A percentile compares a stretch with the other conserved stretches of the same genome.
Evolutionary conservation across 805 yeast genomes (phyloP).

Genomic region (Jamesozyma gamospora): DNA sequence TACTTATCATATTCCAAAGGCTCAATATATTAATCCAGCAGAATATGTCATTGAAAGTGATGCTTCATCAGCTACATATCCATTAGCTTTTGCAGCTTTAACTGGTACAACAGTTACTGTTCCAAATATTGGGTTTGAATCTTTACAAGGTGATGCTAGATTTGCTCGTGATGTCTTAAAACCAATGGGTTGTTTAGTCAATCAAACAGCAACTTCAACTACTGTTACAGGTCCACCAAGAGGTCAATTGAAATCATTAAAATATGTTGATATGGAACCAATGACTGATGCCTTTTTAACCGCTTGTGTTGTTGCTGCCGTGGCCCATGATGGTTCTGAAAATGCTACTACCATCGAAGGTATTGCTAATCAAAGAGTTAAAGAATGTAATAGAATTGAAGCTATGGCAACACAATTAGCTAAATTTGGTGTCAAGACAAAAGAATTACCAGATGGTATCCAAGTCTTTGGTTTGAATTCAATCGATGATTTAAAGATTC

Average conservation of each 20-base stretch:
- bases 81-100: conserved; percentile 93
- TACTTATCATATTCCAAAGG: conserved; percentile 87
- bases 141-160: conserved; percentile 94
- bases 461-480: conserved; percentile 63
- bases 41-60: conserved; percentile 91
- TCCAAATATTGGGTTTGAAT: conserved; percentile 86
- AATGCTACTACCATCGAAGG: conserved; percentile 75
- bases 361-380: conserved; percentile 95
- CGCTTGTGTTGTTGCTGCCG: conserved; percentile 95
- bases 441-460: conserved; percentile 87
- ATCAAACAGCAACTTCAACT: conserved; percentile 74
- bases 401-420: conserved; percentile 88
- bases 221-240: conserved; percentile 83
- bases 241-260: conserved; percentile 59
- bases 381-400: conserved; percentile 90
- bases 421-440: conserved; percentile 80
- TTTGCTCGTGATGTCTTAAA: conserved; percentile 86
- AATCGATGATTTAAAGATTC: conserved; percentile 40
- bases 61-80: conserved; percentile 96
- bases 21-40: conserved; percentile 65
- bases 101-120: conserved; percentile 88
- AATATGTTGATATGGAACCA: conserved; percentile 92
- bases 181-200: conserved; percentile 92
- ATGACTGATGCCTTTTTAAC: conserved; percentile 98
- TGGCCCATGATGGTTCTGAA: conserved; percentile 45